Base-by-base conservation (phyloP, 768 basidiomycete species). In the Leucogyrophana mollusca region DNA sequence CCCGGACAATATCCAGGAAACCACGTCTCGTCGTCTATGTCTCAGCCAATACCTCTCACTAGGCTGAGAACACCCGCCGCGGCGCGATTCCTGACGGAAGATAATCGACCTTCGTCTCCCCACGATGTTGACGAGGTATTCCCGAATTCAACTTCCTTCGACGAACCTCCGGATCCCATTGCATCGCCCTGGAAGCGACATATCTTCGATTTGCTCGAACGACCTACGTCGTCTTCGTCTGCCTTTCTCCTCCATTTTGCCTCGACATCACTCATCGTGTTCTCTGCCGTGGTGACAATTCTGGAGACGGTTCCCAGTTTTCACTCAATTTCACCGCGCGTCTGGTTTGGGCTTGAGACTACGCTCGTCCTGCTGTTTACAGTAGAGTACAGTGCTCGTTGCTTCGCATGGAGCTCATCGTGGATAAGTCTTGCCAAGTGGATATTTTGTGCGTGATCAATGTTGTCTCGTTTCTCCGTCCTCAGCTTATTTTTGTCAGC, bases 331-430 rank as follows among this genome's bases (percentile, higher is more conserved):
- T 78, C 82, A 3, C 80, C 77, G 11, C 72, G 82, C 30, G 71
- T 86, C 6, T 91, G 93, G 82, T 95, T 95, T 51, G 93, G 93
- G 1, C 60, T 92, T 17, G 93, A 94, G 68, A 92, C 91, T 14
- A 83, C 77, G 42, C 65, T 94, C 9, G 92, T 94, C 20, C 80
- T 84, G 39, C 62, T 94, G 3, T 95, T 94, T 64, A 94, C 93
- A 0, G 73, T 91, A 47, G 93, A 96, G 65, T 94, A 90, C 59
- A 61, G 85, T 21, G 79, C 79, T 10, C 71, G 89, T 27, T 79
- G 79, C 58, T 46, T 88, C 1, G 90, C 89, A n/a, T 89, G 79
- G 85, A 92, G 81, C 57, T 76, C 64, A 47, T 76, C 79, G 0
- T 85, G 79, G 87, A 68, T 68, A 24, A 71, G 73, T 11, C 67